Base-by-base conservation (phyloP, 352 stramenopile genomes). In the Globisporangium irregulare region DNA sequence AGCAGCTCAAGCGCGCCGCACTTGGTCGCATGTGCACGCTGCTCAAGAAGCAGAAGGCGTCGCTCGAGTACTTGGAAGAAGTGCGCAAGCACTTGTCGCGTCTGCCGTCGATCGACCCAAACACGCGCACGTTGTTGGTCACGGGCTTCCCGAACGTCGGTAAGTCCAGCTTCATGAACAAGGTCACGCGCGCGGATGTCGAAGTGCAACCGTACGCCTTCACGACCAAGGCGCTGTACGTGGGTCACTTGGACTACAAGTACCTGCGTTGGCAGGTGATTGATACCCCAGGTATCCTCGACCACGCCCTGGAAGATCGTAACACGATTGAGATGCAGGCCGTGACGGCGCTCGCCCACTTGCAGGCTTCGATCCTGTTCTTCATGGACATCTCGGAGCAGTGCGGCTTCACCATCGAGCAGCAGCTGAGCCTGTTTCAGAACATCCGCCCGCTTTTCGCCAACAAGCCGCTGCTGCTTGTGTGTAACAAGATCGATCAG, bases 321-420 rank as follows among this genome's bases (percentile, higher is more conserved):
- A 99, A 99, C 86, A 99, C 98, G 43, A 99, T 99, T 82, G 98
- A 99, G 72, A 99, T 99, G 98, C 98, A 99, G 85, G 97, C 98
- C 55, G 98, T 99, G 64, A 99, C 98, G 64, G 98, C 98, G 43
- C 84, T 99, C 12, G 98, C 98, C 6, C 98, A 99, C 79, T 91
- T 99, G 75, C 98, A 99, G 72, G 98, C 97, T 73, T 98, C 96
- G 64, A 97, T 99, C 22, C 82, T 99, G 60, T 99, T 99, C 83
- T 99, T 99, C 81, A 94, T 99, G 73, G 98, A 99, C 85, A 98
- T 99, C 69, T 99, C 94, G 7, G 97, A 99, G 80, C 96, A 99
- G 78, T 99, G 98, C 80, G 98, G 97, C 55, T 99, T 99, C 80
- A 98, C 97, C 38, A 98, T 99, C 69, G 97, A 99, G 72, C 93